A percentile compares a stretch with the other conserved stretches of the same genome.
phyloP scores from a whole-genome alignment of 768 basidiomycete species.

The Tylopilus felleus region DNA sequence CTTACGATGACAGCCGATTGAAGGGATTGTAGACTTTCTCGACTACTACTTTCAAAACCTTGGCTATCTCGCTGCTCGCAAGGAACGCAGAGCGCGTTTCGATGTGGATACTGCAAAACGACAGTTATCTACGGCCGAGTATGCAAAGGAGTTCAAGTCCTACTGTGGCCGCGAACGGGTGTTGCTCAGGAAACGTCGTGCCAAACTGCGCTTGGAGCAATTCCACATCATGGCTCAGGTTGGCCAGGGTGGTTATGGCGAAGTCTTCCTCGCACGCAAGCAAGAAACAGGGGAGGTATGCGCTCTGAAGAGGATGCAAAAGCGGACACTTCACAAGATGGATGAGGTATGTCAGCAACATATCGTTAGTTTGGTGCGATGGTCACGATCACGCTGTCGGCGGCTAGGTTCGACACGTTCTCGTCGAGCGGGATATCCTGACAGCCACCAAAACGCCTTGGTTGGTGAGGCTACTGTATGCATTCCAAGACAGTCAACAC shows the following conservation, averaged over 20 bases:
- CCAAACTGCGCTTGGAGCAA: conserved; percentile 89
- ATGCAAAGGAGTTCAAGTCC: conserved; percentile 80
- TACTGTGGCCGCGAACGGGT: conserved; percentile 95
- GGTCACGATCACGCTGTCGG: background rate
- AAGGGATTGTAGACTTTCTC: conserved; percentile 67
- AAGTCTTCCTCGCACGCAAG: conserved; percentile 94
- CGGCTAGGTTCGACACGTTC: conserved; percentile 86
- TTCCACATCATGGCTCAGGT: conserved; percentile 99
- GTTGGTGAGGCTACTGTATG: conserved; percentile 92
- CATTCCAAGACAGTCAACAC: conserved; percentile 88
- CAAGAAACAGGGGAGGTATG: conserved; percentile 96
- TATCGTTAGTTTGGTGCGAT: background rate
- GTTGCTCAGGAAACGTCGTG: conserved; percentile 83
- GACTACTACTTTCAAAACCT: conserved; percentile 98
- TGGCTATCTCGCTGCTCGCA: conserved; percentile 83
- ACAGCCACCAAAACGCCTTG: conserved; percentile 97
- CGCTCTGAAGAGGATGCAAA: conserved; percentile 96
- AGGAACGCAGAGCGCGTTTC: conserved; percentile 79
- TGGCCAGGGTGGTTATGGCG: conserved; percentile 98
- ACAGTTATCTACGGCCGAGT: conserved; percentile 50
- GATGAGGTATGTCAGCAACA: conserved; percentile 67
- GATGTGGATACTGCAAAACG: conserved; percentile 78
- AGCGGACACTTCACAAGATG: conserved; percentile 95
- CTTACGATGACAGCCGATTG: conserved; percentile 9
- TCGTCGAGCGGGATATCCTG: conserved; percentile 96